A percentile compares a stretch with the other conserved stretches of the same genome.
phyloP scores from a whole-genome alignment of 345 rosid genomes.

The Eucalyptus polybractea region DNA sequence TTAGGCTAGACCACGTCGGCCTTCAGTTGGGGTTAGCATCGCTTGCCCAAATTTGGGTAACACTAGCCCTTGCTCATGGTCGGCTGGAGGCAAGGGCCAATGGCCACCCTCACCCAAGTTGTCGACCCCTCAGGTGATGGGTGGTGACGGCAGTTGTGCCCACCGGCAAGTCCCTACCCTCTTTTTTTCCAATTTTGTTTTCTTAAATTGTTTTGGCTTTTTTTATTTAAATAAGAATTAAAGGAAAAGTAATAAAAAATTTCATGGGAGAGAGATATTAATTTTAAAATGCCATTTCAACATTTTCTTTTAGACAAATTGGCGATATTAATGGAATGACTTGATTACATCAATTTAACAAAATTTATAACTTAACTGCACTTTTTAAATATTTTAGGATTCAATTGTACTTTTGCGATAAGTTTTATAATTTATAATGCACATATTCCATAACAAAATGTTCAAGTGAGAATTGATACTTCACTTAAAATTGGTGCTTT shows the following conservation, averaged over 20 bases:
- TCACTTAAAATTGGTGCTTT: too few relatives aligned
- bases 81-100: fast-evolving
- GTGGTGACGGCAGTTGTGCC: fast-evolving
- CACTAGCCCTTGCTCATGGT: fast-evolving
- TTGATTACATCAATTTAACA: fast-evolving
- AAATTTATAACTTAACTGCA: fast-evolving
- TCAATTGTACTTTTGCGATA: fast-evolving
- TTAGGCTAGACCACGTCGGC: fast-evolving
- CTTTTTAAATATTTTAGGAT: not conserved
- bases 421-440: fast-evolving
- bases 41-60: not conserved
- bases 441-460: too few relatives aligned
- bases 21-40: fast-evolving
- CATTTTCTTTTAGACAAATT: not conserved
- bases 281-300: not conserved
- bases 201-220: not conserved
- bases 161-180: not conserved
- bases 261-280: not conserved
- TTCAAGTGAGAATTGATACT: too few relatives aligned
- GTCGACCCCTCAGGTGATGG: fast-evolving
- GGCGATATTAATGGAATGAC: fast-evolving
- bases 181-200: too few relatives aligned
- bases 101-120: too few relatives aligned
- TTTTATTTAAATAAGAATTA: too few relatives aligned
- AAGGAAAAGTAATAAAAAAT: too few relatives aligned